Conservation (phyloP, 305 asterid genomes). For the Fraxinus sp. region DNA sequence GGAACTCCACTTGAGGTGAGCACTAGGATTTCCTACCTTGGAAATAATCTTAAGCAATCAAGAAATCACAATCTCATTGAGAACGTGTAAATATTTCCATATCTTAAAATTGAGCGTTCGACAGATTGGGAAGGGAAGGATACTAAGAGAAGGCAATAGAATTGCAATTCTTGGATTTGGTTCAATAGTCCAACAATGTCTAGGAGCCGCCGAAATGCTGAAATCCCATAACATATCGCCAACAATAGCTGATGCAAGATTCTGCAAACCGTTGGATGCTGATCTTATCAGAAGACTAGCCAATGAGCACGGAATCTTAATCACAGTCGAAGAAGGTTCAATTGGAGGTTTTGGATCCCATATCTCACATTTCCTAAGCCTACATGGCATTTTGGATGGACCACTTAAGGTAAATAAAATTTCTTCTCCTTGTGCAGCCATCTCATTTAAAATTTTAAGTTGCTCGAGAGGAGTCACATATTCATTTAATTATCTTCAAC, state of each 20-base stretch:
- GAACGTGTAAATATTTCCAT: neutral
- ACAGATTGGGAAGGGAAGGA: conserved; percentile 61
- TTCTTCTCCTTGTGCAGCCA: neutral
- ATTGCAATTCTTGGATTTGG: conserved; percentile 68
- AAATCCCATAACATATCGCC: conserved; percentile 31
- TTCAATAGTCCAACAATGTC: conserved; percentile 51
- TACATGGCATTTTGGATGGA: conserved; percentile 59
- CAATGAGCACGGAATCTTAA: conserved; percentile 48
- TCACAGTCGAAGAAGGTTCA: conserved; percentile 71
- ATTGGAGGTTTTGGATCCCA: conserved; percentile 69
- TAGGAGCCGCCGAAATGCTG: conserved; percentile 54
- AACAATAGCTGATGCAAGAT: conserved; percentile 66
- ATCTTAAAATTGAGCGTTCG: neutral
- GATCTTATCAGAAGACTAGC: conserved; percentile 42
- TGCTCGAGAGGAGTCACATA: neutral
- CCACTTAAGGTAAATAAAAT: conserved; percentile 45
- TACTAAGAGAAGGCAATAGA: conserved; percentile 48
- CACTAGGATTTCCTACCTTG: neutral
- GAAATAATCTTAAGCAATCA: neutral
- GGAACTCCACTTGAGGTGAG: conserved; percentile 61
- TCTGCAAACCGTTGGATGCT: conserved; percentile 73
- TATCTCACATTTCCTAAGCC: conserved; percentile 53
- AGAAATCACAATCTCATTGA: neutral
- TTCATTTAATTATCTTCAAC: neutral
- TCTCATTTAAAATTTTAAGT: neutral